phyloP scores from a whole-genome alignment of 179 eudicot genomes.

The Silene noctiflora region DNA sequence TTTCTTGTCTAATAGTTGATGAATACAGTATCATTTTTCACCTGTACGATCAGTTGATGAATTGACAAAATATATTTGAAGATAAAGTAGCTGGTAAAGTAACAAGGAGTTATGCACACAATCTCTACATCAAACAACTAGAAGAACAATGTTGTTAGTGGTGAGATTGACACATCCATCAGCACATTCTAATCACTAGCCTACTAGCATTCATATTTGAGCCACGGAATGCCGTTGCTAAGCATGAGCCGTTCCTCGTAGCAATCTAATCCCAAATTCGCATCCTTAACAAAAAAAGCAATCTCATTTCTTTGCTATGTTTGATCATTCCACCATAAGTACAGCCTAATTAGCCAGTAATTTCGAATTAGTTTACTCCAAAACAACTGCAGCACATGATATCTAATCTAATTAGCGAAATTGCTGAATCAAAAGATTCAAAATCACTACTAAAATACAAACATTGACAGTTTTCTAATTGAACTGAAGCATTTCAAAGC shows the following conservation, averaged over 20 bases:
- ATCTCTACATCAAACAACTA: no score
- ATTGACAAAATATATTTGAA: conserved; percentile 9
- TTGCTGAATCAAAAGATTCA: not conserved
- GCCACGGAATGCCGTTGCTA: not conserved
- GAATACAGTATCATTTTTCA: not conserved
- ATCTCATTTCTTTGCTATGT: not conserved
- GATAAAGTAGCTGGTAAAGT: not conserved
- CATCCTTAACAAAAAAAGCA: not conserved
- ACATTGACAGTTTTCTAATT: not conserved
- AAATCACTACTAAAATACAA: not conserved
- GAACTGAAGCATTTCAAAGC: not conserved
- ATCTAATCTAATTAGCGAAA: no score
- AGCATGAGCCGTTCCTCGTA: no score
- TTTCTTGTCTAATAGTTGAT: conserved; percentile 7
- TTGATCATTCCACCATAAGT: not conserved
- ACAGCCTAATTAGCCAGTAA: not conserved
- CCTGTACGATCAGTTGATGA: conserved; percentile 5
- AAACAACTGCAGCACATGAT: not conserved
- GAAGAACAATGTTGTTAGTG: no score
- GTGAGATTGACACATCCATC: not conserved
- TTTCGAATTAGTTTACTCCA: not conserved
- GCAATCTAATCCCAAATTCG: not conserved
- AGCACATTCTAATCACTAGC: not conserved
- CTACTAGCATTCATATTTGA: not conserved
- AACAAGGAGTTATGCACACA: no score